Percentiles rank a stretch among this genome's conserved stretches.
Evolutionary conservation across 768 basidiomycete genomes (phyloP).

Genomic region (Tulasnella sp.): DNA sequence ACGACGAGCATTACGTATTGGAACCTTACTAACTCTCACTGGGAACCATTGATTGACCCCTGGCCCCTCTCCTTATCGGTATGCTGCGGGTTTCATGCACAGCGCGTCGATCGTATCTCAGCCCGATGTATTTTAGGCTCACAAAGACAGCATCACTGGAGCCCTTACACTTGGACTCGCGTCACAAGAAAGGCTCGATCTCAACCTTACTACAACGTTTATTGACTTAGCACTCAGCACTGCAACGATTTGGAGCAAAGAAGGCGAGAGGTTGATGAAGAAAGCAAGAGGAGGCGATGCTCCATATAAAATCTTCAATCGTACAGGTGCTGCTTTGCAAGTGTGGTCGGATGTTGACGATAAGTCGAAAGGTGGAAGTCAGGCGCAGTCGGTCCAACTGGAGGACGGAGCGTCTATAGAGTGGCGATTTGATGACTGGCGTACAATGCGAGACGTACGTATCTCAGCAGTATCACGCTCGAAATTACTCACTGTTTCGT

Average conservation of each 20-base stretch:
- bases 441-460: constrained; percentile 78
- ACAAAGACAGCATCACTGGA: constrained; percentile 38
- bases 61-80: constrained; percentile 80
- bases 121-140: constrained; percentile 31
- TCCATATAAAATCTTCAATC: constrained; percentile 85
- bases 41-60: constrained; percentile 96
- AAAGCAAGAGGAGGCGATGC: constrained; percentile 80
- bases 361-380: constrained; percentile 36
- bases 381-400: constrained; percentile 41
- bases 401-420: constrained; percentile 67
- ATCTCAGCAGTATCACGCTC: neutral
- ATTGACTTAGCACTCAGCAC: constrained; percentile 72
- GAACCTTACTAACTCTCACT: constrained; percentile 95
- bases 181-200: constrained; percentile 74
- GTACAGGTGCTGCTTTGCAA: constrained; percentile 74
- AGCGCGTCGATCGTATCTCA: neutral
- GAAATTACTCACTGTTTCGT: neutral
- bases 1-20: constrained; percentile 84
- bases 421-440: constrained; percentile 97
- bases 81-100: constrained; percentile 17
- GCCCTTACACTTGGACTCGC: constrained; percentile 50
- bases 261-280: constrained; percentile 58
- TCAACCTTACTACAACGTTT: constrained; percentile 86
- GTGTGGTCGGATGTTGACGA: constrained; percentile 78
- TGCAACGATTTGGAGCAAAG: constrained; percentile 58